phyloP scores from a whole-genome alignment of 441 rosid species.

The Metrosideros polymorpha region DNA sequence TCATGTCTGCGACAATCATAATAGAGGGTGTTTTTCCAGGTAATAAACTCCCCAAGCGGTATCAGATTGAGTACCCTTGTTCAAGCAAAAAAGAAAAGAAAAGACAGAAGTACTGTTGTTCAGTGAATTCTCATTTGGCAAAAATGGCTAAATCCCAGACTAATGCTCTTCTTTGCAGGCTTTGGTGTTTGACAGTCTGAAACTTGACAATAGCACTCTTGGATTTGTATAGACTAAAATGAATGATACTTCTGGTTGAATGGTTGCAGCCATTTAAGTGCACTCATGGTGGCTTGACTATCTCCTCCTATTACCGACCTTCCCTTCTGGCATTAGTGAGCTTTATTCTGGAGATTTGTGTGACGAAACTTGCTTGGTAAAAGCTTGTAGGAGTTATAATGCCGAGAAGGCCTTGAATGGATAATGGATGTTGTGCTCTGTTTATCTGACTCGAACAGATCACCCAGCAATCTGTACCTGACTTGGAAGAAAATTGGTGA shows the following conservation, averaged over 20 bases:
- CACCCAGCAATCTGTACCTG: not conserved
- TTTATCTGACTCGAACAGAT: not conserved
- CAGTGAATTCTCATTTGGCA: not conserved
- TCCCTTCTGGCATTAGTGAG: not conserved
- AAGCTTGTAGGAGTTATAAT: not conserved
- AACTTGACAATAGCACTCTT: not conserved
- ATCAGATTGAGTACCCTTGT: not conserved
- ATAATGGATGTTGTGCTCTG: not conserved
- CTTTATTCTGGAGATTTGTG: not conserved
- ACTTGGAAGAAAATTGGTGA: not conserved
- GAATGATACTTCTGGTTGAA: not conserved
- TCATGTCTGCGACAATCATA: not conserved
- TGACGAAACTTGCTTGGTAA: not conserved
- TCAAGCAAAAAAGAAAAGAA: not conserved
- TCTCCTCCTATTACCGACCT: not conserved
- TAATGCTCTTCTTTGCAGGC: not conserved
- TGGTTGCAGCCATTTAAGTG: not conserved
- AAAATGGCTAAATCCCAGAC: not conserved
- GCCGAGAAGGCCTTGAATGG: not conserved
- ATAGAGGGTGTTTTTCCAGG: not conserved
- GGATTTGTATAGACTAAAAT: not conserved
- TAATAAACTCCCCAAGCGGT: not conserved
- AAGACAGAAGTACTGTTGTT: constrained; percentile 5
- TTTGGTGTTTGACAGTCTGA: not conserved
- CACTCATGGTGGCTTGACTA: not conserved